Conservation (phyloP, 495 filamentous ascomycete genomes). For the Penicillium longicatenatum region DNA sequence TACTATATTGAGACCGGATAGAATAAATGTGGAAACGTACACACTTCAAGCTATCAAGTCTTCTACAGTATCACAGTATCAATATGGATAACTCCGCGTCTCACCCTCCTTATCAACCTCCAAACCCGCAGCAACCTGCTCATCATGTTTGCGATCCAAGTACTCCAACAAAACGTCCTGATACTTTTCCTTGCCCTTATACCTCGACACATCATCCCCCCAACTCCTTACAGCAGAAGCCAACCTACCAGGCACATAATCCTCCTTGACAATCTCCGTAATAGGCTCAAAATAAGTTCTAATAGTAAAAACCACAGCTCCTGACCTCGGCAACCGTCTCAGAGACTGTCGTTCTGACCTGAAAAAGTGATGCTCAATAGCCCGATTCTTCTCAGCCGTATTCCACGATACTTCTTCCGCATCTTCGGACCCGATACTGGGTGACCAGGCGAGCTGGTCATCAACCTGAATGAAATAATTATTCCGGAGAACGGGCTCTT, state of each 20-base stretch:
- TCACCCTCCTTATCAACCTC: constrained; percentile 62
- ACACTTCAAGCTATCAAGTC: not conserved
- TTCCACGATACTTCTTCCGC: constrained; percentile 64
- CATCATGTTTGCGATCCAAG: constrained; percentile 75
- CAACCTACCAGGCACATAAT: constrained; percentile 69
- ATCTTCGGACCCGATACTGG: constrained; percentile 77
- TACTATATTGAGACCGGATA: not conserved
- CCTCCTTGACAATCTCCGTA: constrained; percentile 64
- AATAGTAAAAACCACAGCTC: constrained; percentile 80
- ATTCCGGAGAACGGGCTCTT: constrained; percentile 65
- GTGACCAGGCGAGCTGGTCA: constrained; percentile 68
- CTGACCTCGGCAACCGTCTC: constrained; percentile 68
- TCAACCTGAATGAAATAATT: constrained; percentile 85
- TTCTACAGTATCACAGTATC: constrained; percentile 1
- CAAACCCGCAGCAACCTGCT: constrained; percentile 70
- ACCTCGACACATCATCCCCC: constrained; percentile 80
- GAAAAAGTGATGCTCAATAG: constrained; percentile 76
- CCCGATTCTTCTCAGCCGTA: constrained; percentile 75
- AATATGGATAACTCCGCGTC: constrained; percentile 52
- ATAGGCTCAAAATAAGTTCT: constrained; percentile 77
- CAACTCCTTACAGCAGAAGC: constrained; percentile 78
- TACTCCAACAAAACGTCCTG: constrained; percentile 79
- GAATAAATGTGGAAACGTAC: not conserved
- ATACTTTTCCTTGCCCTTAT: constrained; percentile 84
- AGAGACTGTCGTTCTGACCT: constrained; percentile 79